These are phyloP conservation scores for Berberis vulgaris DNA, from an alignment of 164 flowering plant species.

Conservation along the genomic window DNA sequence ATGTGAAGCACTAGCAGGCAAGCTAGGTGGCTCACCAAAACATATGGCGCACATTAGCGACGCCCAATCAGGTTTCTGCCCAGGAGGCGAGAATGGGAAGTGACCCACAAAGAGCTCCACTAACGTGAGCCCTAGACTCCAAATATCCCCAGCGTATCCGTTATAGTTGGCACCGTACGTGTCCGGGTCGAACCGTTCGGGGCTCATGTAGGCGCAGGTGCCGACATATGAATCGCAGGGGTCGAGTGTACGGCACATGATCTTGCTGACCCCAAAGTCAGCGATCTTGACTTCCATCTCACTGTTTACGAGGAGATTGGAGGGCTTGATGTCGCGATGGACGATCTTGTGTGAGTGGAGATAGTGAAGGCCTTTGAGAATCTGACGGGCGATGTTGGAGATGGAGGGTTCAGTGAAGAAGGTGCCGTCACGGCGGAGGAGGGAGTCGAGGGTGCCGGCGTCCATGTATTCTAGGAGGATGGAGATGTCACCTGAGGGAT, in stretches of 20 bases:
- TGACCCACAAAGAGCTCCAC: constrained; percentile 70
- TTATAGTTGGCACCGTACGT: constrained; percentile 48
- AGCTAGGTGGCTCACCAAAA: constrained; percentile 57
- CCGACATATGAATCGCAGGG: constrained; percentile 76
- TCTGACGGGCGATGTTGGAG: constrained; percentile 40
- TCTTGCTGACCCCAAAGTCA: constrained; percentile 77
- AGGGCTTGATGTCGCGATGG: constrained; percentile 73
- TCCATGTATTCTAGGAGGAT: constrained; percentile 71
- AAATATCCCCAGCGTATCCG: constrained; percentile 63
- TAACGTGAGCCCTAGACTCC: constrained; percentile 74
- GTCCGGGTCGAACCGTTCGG: constrained; percentile 77
- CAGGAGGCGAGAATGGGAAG: constrained; percentile 51
- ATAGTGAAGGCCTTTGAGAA: constrained; percentile 49
- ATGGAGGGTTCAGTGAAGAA: constrained; percentile 32
- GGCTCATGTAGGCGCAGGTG: constrained; percentile 87
- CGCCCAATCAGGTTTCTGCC: constrained; percentile 78
- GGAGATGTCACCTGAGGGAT: constrained; percentile 43
- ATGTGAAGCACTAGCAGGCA: constrained; percentile 44
- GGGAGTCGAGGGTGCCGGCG: constrained; percentile 42
- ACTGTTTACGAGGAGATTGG: constrained; percentile 48
- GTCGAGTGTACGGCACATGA: constrained; percentile 55
- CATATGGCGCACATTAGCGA: constrained; percentile 80
- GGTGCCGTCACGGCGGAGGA: constrained; percentile 19
- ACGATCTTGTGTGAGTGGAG: constrained; percentile 62
- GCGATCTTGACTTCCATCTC: constrained; percentile 59